Conservation (phyloP, 2,329 filamentous ascomycete genomes). For the Colletotrichum musicola region DNA sequence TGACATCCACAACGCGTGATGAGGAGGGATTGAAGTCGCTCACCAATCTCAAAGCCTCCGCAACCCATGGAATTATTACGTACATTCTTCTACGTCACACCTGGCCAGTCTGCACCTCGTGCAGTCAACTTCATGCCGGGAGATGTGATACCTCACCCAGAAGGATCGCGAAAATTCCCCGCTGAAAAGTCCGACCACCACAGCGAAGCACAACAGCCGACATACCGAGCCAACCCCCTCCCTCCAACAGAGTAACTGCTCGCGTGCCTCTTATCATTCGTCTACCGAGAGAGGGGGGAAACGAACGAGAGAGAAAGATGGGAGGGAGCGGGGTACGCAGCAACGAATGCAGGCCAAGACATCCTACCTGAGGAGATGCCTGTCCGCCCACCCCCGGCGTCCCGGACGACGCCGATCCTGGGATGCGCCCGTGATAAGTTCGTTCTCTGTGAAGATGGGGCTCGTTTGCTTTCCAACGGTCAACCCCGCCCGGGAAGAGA, state of each 20-base stretch:
- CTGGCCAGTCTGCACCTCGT: neutral
- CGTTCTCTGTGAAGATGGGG: neutral
- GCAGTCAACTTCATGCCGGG: neutral
- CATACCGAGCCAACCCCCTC: neutral
- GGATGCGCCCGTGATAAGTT: slow-evolving; percentile 18
- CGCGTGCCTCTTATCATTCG: slow-evolving; percentile 28
- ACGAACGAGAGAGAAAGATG: neutral
- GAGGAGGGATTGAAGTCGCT: too few species aligned
- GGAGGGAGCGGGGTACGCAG: slow-evolving; percentile 32
- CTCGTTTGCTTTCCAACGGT: neutral
- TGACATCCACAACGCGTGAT: too few species aligned
- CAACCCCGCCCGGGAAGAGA: too few species aligned
- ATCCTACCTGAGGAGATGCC: slow-evolving; percentile 20
- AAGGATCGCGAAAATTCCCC: neutral
- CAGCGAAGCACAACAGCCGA: neutral
- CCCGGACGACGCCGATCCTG: slow-evolving; percentile 22
- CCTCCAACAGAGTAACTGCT: slow-evolving; percentile 18
- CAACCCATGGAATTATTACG: slow-evolving; percentile 7
- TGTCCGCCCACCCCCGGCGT: slow-evolving; percentile 19
- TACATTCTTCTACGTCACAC: neutral
- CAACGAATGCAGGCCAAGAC: slow-evolving; percentile 35
- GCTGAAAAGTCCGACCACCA: neutral
- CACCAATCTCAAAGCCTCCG: too few species aligned
- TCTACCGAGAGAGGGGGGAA: slow-evolving; percentile 5
- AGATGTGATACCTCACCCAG: neutral